Percentiles rank a stretch among this genome's conserved stretches.
Evolutionary conservation across 805 yeast genomes (phyloP).

Genomic region (Metschnikowia rubicola): DNA sequence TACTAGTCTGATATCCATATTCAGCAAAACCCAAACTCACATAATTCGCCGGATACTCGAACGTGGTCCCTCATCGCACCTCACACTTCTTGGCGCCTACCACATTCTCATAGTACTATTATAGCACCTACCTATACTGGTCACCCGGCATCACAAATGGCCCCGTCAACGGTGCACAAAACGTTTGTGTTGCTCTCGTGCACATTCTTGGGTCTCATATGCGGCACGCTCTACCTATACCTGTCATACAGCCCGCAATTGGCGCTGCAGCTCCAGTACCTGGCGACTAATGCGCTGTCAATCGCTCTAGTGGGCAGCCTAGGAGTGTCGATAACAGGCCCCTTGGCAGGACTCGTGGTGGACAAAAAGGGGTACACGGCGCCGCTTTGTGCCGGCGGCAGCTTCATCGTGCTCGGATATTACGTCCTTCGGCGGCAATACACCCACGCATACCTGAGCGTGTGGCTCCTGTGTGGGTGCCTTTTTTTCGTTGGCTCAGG

Average conservation of each 20-base stretch:
- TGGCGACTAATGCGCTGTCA: slow-evolving; percentile 59
- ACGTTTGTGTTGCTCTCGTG: slow-evolving; percentile 23
- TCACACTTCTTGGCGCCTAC: no score
- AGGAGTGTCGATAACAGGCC: slow-evolving; percentile 63
- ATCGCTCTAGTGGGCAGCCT: slow-evolving; percentile 67
- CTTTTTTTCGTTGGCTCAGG: slow-evolving; percentile 63
- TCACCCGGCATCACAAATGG: background rate
- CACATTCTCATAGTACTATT: no score
- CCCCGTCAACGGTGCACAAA: slow-evolving; percentile 19
- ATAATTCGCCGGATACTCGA: no score
- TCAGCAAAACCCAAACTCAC: no score
- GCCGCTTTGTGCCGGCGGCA: slow-evolving; percentile 51
- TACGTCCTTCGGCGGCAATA: slow-evolving; percentile 51
- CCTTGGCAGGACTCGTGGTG: slow-evolving; percentile 62
- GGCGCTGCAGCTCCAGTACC: slow-evolving; percentile 52
- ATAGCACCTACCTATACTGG: background rate
- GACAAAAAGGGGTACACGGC: slow-evolving; percentile 58
- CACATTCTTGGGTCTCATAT: slow-evolving; percentile 47
- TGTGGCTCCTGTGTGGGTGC: slow-evolving; percentile 43
- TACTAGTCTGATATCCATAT: no score
- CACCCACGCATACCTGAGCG: slow-evolving; percentile 34
- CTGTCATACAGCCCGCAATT: slow-evolving; percentile 79
- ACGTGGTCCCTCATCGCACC: no score
- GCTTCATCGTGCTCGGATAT: slow-evolving; percentile 53
- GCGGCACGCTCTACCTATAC: slow-evolving; percentile 75